phyloP scores from a whole-genome alignment of 2,329 filamentous ascomycete species.

The Fusarium sterilihyphosum region DNA sequence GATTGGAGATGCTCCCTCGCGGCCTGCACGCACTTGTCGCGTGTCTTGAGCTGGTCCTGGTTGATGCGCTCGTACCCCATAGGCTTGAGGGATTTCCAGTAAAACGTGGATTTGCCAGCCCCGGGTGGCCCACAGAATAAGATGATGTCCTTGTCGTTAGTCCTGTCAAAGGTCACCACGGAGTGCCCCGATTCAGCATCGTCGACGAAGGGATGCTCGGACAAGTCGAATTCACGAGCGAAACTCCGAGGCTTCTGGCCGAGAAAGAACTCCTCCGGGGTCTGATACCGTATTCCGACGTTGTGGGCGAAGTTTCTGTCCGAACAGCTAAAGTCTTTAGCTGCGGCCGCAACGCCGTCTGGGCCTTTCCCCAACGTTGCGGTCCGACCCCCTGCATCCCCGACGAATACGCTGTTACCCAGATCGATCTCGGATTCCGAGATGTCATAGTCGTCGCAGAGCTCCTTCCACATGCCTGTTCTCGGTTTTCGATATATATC shows the following conservation, averaged over 20 bases:
- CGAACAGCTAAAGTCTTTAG: slow-evolving; percentile 72
- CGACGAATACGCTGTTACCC: slow-evolving; percentile 81
- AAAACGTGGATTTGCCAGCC: slow-evolving; percentile 92
- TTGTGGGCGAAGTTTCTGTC: slow-evolving; percentile 87
- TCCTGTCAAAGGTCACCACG: slow-evolving; percentile 65
- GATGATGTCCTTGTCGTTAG: slow-evolving; percentile 76
- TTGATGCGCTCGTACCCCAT: slow-evolving; percentile 87
- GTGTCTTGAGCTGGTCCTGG: slow-evolving; percentile 85
- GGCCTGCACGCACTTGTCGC: slow-evolving; percentile 75
- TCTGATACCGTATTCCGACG: slow-evolving; percentile 80
- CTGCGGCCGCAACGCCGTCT: slow-evolving; percentile 36
- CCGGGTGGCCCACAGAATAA: slow-evolving; percentile 90
- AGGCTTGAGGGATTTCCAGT: slow-evolving; percentile 79
- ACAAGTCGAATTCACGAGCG: slow-evolving; percentile 76
- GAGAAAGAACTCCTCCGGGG: slow-evolving; percentile 93
- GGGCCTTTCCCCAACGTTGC: slow-evolving; percentile 47
- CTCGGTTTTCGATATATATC: slow-evolving; percentile 90
- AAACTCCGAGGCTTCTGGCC: slow-evolving; percentile 73
- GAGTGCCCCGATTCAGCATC: slow-evolving; percentile 39
- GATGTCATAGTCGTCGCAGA: slow-evolving; percentile 68
- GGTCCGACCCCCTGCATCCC: slow-evolving; percentile 78
- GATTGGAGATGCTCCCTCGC: slow-evolving; percentile 72
- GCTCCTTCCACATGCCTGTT: slow-evolving; percentile 83
- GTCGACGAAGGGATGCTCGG: slow-evolving; percentile 55
- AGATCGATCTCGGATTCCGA: slow-evolving; percentile 71